Conservation (phyloP, 2,329 filamentous ascomycete genomes). For the Ophiostoma sp. region DNA sequence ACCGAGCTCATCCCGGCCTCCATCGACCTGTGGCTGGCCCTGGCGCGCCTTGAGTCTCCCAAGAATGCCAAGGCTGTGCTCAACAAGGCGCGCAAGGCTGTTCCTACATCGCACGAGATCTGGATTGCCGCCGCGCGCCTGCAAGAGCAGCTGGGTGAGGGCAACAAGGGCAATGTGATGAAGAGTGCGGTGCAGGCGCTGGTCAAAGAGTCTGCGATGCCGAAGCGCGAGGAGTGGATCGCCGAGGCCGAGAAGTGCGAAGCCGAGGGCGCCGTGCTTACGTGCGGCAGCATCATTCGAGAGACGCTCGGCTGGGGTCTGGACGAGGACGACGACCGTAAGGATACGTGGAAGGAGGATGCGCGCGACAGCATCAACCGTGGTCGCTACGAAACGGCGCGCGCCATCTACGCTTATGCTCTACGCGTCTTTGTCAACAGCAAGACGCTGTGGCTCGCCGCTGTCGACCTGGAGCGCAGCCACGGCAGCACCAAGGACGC, state of each 20-base stretch:
- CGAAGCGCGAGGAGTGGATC: constrained; percentile 96
- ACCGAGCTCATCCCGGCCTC: constrained; percentile 92
- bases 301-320: constrained; percentile 90
- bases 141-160: constrained; percentile 77
- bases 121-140: constrained; percentile 93
- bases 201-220: constrained; percentile 88
- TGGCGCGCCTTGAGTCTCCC: constrained; percentile 81
- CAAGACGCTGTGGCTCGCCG: constrained; percentile 82
- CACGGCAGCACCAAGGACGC: constrained; percentile 65
- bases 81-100: constrained; percentile 88
- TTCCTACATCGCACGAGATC: constrained; percentile 88
- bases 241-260: constrained; percentile 91
- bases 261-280: constrained; percentile 78
- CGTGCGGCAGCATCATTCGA: constrained; percentile 81
- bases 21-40: constrained; percentile 88
- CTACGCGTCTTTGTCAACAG: constrained; percentile 84
- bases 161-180: constrained; percentile 82
- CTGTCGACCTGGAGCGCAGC: constrained; percentile 83
- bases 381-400: constrained; percentile 80
- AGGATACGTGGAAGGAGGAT: constrained; percentile 94
- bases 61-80: constrained; percentile 92
- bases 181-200: constrained; percentile 85
- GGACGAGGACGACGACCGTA: constrained; percentile 93
- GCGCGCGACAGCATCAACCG: constrained; percentile 74
- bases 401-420: constrained; percentile 89